phyloP scores from a whole-genome alignment of 768 basidiomycete species.

The Hygrocybe punicea region DNA sequence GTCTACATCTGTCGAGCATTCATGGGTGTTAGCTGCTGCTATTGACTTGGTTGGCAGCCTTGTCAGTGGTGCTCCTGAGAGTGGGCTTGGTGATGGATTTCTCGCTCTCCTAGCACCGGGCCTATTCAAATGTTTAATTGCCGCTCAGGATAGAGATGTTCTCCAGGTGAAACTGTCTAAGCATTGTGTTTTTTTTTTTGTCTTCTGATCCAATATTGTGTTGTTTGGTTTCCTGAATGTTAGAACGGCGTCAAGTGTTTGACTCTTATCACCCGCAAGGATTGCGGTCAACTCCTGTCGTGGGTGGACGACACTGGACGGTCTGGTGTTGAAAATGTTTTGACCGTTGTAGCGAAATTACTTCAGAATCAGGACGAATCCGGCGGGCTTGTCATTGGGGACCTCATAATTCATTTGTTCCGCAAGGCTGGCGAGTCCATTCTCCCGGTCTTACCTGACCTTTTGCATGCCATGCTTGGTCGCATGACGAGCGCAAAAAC shows the following conservation, averaged over 20 bases:
- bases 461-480: conserved; percentile 77
- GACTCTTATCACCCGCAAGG: conserved; percentile 83
- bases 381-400: conserved; percentile 89
- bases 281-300: conserved; percentile 70
- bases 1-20: conserved; percentile 55
- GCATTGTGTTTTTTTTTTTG: neutral
- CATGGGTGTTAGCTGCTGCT: conserved; percentile 74
- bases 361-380: conserved; percentile 83
- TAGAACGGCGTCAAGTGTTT: conserved; percentile 82
- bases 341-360: conserved; percentile 73
- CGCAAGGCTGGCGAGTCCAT: conserved; percentile 78
- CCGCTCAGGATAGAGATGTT: conserved; percentile 83
- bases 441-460: conserved; percentile 79
- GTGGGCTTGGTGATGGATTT: conserved; percentile 74
- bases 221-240: neutral
- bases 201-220: neutral
- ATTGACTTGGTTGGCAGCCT: conserved; percentile 79
- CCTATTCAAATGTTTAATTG: conserved; percentile 65
- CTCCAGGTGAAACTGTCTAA: conserved; percentile 52
- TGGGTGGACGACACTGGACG: conserved; percentile 70
- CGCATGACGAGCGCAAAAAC: conserved; percentile 85
- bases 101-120: conserved; percentile 70
- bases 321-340: conserved; percentile 70
- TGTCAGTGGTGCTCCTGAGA: conserved; percentile 58
- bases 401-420: conserved; percentile 90